Conservation (phyloP, 2,329 filamentous ascomycete genomes). For the Exserohilum rostratum region DNA sequence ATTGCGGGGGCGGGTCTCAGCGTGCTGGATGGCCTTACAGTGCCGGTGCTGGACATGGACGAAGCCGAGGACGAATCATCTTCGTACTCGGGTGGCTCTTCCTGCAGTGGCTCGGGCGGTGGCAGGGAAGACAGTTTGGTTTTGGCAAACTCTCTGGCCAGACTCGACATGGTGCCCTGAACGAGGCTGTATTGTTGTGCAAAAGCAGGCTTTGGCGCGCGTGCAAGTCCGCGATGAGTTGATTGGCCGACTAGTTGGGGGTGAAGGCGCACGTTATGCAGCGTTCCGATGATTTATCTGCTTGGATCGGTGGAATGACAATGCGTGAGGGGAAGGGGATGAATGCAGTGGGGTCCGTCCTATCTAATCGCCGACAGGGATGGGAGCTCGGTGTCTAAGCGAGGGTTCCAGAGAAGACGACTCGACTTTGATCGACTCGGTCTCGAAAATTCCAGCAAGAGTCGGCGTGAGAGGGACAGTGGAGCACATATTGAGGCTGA, state of each 20-base stretch:
- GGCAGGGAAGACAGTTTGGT: conserved; percentile 70
- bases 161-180: conserved; percentile 70
- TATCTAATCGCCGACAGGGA: conserved; percentile 20
- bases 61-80: conserved; percentile 65
- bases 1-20: conserved; percentile 67
- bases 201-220: conserved; percentile 8
- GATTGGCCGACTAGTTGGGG: conserved; percentile 12
- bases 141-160: conserved; percentile 80
- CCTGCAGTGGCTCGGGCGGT: conserved; percentile 55
- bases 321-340: conserved; percentile 5
- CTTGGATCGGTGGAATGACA: conserved; percentile 13
- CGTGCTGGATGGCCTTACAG: conserved; percentile 79
- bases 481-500: conserved; percentile 3
- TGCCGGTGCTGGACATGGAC: conserved; percentile 91
- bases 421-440: conserved; percentile 3
- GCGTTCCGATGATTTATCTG: conserved; percentile 11
- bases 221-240: conserved; percentile 8
- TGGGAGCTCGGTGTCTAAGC: conserved; percentile 8
- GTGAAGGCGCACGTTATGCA: conserved; percentile 1
- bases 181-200: conserved; percentile 6
- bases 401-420: conserved; percentile 1
- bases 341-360: conserved; percentile 6
- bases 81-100: conserved; percentile 59
- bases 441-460: conserved; percentile 1
- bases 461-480: not conserved